Conservation (phyloP, 75 land plant genomes). For the Chamaecyparis obtusa region DNA sequence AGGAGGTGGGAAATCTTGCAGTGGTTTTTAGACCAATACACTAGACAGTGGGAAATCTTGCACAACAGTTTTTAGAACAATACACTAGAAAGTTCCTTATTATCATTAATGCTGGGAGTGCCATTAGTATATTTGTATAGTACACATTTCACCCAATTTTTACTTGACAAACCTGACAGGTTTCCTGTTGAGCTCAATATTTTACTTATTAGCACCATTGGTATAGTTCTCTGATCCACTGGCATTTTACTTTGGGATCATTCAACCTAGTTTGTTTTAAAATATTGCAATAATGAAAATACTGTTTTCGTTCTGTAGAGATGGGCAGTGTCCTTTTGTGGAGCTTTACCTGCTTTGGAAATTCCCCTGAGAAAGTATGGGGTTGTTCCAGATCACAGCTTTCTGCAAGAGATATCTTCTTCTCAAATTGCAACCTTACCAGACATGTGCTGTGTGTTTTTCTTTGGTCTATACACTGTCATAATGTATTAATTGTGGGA, state of each 20-base stretch:
- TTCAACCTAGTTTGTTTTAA: background rate
- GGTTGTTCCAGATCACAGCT: conserved; percentile 60
- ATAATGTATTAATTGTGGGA: no score
- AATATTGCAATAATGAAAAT: background rate
- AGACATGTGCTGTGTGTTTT: conserved; percentile 8
- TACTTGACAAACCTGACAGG: conserved; percentile 54
- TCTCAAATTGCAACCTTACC: conserved; percentile 73
- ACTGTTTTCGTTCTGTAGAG: conserved; percentile 26
- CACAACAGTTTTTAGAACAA: no score
- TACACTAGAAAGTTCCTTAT: no score
- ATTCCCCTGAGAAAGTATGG: conserved; percentile 64
- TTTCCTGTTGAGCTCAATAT: conserved; percentile 23
- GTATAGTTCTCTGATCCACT: conserved; percentile 23
- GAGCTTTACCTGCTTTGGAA: conserved; percentile 61
- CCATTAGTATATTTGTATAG: conserved; percentile 49
- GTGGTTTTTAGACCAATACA: conserved; percentile 64
- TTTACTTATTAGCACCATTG: conserved; percentile 46
- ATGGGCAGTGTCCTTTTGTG: conserved; percentile 54
- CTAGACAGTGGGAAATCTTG: conserved; percentile 59
- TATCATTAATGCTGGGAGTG: conserved; percentile 40
- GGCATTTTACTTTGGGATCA: background rate
- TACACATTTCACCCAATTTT: conserved; percentile 58
- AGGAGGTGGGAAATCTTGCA: conserved; percentile 45
- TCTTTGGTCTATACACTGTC: no score
- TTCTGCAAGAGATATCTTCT: conserved; percentile 67